Evolutionary conservation across 2,329 filamentous ascomycete genomes (phyloP).

Genomic region (Arthrobotrys conoides): DNA sequence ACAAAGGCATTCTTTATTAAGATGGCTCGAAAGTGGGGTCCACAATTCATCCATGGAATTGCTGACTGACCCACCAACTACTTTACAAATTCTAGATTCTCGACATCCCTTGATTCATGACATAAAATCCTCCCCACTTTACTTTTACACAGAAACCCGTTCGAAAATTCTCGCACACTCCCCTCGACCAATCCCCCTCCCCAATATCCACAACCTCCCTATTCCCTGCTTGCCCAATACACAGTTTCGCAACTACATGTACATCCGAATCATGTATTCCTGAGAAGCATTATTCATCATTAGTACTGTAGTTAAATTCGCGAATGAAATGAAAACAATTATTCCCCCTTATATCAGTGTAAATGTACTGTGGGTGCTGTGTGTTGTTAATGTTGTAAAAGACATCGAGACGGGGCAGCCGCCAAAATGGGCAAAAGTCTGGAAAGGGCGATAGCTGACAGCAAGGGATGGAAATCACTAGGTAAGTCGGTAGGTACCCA

Average conservation of each 20-base stretch:
- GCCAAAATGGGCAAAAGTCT: slow-evolving; percentile 38
- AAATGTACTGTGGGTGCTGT: not conserved
- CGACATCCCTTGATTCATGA: not conserved
- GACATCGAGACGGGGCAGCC: slow-evolving; percentile 30
- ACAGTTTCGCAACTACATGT: not conserved
- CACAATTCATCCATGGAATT: slow-evolving; percentile 45
- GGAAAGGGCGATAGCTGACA: slow-evolving; percentile 21
- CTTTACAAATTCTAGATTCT: not conserved
- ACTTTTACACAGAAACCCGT: not conserved
- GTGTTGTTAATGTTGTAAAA: slow-evolving; percentile 42
- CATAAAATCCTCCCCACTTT: not conserved
- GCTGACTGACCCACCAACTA: slow-evolving; percentile 9
- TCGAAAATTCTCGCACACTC: not conserved
- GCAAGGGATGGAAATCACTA: not conserved
- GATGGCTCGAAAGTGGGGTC: slow-evolving; percentile 54
- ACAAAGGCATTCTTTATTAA: slow-evolving; percentile 37
- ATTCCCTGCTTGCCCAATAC: not conserved
- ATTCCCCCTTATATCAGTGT: not conserved
- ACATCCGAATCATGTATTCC: slow-evolving; percentile 8
- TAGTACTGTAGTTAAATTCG: slow-evolving; percentile 4
- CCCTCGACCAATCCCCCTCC: too few species aligned
- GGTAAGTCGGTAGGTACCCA: not conserved
- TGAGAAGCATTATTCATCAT: not conserved
- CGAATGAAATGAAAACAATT: slow-evolving; percentile 1
- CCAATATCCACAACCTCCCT: too few species aligned